Conservation (phyloP, 768 basidiomycete species). For the Lepiota venenata region DNA sequence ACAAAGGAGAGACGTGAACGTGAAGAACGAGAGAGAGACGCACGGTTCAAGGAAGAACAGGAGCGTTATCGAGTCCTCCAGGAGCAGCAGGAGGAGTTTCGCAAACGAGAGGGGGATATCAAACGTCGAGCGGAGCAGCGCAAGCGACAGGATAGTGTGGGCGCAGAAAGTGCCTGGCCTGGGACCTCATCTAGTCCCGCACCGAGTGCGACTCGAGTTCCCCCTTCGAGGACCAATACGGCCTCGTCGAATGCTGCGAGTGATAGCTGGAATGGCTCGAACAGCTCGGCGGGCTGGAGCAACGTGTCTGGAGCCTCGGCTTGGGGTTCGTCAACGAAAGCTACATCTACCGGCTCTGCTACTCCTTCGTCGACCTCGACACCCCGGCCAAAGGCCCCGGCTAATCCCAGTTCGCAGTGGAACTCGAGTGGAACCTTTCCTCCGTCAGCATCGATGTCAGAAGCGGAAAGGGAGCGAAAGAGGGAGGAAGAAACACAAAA, state of each 20-base stretch:
- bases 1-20: conserved; percentile 23
- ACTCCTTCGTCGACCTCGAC: conserved; percentile 12
- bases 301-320: conserved; percentile 14
- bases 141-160: conserved; percentile 40
- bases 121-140: conserved; percentile 41
- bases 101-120: conserved; percentile 40
- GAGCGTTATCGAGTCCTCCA: conserved; percentile 8
- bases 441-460: conserved; percentile 25
- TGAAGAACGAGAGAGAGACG: conserved; percentile 20
- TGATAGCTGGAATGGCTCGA: conserved; percentile 26
- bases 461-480: conserved; percentile 60
- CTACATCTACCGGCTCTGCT: conserved; percentile 23
- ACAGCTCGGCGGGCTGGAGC: conserved; percentile 20
- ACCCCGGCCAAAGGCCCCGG: conserved; percentile 23
- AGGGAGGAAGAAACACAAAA: conserved; percentile 60
- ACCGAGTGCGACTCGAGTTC: conserved; percentile 18
- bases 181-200: conserved; percentile 23
- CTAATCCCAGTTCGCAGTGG: conserved; percentile 25
- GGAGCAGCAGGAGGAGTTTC: conserved; percentile 36
- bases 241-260: conserved; percentile 13
- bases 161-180: conserved; percentile 29
- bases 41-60: conserved; percentile 25
- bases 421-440: conserved; percentile 21
- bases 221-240: conserved; percentile 10
- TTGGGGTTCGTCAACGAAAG: conserved; percentile 24